phyloP scores from a whole-genome alignment of 2,329 filamentous ascomycete species.

The Pseudogymnoascus verrucosus region DNA sequence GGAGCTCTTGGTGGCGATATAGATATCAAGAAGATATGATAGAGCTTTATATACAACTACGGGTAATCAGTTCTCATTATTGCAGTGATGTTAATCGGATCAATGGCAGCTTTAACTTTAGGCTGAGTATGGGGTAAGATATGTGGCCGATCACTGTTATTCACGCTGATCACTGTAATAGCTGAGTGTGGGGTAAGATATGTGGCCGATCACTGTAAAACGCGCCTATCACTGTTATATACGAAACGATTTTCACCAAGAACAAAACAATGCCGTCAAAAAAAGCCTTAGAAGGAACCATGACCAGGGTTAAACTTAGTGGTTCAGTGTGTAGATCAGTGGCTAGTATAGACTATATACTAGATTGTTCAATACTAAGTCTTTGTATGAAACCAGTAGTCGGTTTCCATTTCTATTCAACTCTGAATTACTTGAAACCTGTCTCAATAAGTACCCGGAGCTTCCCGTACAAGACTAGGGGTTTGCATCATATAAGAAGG shows the following conservation, averaged over 20 bases:
- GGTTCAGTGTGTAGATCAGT: neutral
- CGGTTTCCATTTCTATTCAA: neutral
- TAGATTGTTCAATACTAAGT: neutral
- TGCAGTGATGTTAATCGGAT: neutral
- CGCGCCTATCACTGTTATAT: neutral
- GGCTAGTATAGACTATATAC: neutral
- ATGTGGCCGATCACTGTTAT: neutral
- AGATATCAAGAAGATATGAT: neutral
- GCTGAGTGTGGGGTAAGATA: neutral
- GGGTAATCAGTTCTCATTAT: neutral
- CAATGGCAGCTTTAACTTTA: neutral
- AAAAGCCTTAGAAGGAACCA: neutral
- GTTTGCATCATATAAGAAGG: neutral
- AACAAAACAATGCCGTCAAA: neutral
- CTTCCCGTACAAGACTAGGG: neutral
- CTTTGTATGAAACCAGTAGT: neutral
- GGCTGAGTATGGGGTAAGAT: slow-evolving; percentile 4
- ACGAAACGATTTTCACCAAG: neutral
- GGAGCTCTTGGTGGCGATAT: neutral
- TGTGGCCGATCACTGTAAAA: neutral
- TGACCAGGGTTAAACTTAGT: neutral
- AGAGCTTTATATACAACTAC: neutral
- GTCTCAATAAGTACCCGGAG: neutral
- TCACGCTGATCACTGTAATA: neutral
- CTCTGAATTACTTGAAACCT: neutral